Percentiles rank a stretch among this genome's conserved stretches.
Conservation (phyloP, 2,329 filamentous ascomycete genomes). For the Stachybotrys chlorohalonatus region DNA sequence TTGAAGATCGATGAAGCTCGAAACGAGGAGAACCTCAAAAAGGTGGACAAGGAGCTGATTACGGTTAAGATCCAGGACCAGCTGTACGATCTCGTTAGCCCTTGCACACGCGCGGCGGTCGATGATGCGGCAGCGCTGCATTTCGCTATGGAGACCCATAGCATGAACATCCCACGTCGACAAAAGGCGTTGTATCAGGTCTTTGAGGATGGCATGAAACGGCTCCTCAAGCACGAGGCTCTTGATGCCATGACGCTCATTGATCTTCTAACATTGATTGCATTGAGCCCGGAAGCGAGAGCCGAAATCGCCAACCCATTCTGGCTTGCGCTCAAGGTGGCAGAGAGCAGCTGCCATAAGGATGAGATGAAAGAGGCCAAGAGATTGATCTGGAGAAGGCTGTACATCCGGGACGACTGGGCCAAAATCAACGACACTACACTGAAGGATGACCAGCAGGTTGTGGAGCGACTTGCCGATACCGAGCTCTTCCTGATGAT, state of each 20-base stretch:
- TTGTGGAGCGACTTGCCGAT: slow-evolving; percentile 50
- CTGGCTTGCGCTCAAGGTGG: slow-evolving; percentile 60
- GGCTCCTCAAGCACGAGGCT: slow-evolving; percentile 62
- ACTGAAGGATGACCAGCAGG: slow-evolving; percentile 60
- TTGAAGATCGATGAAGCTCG: slow-evolving; percentile 21
- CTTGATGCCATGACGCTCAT: slow-evolving; percentile 59
- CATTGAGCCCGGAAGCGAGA: slow-evolving; percentile 31
- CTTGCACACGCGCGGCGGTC: slow-evolving; percentile 60
- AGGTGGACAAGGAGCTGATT: slow-evolving; percentile 54
- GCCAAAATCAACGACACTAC: slow-evolving; percentile 66
- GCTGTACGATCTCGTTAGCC: slow-evolving; percentile 61
- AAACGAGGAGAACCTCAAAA: slow-evolving; percentile 35
- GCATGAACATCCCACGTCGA: slow-evolving; percentile 44
- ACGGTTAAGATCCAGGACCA: slow-evolving; percentile 73
- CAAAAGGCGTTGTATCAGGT: slow-evolving; percentile 59
- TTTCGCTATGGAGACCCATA: slow-evolving; percentile 63
- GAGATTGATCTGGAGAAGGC: slow-evolving; percentile 74
- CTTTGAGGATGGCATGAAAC: slow-evolving; percentile 60
- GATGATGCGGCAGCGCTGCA: slow-evolving; percentile 73
- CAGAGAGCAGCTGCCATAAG: slow-evolving; percentile 42
- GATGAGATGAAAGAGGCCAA: slow-evolving; percentile 50
- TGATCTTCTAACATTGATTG: slow-evolving; percentile 71
- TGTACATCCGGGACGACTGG: slow-evolving; percentile 82
- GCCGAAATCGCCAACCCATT: slow-evolving; percentile 62
- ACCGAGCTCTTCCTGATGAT: slow-evolving; percentile 65